phyloP scores from a whole-genome alignment of 2,329 filamentous ascomycete species.

The Cephalotrichum gorgonifer region DNA sequence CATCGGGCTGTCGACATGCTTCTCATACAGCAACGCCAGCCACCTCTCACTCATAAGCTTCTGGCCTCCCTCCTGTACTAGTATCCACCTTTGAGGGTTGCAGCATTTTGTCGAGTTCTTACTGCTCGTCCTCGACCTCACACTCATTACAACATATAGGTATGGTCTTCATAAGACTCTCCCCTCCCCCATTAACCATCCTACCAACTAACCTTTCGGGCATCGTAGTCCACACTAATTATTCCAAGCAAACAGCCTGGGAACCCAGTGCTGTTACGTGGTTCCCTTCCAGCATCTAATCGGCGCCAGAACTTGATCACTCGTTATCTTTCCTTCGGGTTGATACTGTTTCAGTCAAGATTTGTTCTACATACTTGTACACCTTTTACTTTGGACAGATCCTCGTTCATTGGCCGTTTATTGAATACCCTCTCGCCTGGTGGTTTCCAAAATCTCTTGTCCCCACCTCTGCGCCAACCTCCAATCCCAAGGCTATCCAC shows the following conservation, averaged over 20 bases:
- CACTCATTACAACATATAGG: neutral
- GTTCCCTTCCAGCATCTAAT: neutral
- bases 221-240: neutral
- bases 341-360: neutral
- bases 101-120: neutral
- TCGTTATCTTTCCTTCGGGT: neutral
- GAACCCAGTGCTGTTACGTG: neutral
- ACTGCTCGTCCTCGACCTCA: neutral
- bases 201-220: neutral
- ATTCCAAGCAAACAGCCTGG: neutral
- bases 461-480: neutral
- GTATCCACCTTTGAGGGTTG: neutral
- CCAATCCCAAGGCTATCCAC: neutral
- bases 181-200: neutral
- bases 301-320: neutral
- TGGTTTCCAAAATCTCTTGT: neutral
- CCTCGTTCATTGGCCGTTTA: neutral
- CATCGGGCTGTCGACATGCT: neutral
- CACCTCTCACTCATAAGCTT: neutral
- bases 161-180: neutral
- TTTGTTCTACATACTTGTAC: neutral
- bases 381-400: neutral
- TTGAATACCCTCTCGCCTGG: neutral
- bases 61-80: neutral
- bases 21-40: neutral